phyloP scores from a whole-genome alignment of 2,329 filamentous ascomycete species.

The Exophiala bonariae region DNA sequence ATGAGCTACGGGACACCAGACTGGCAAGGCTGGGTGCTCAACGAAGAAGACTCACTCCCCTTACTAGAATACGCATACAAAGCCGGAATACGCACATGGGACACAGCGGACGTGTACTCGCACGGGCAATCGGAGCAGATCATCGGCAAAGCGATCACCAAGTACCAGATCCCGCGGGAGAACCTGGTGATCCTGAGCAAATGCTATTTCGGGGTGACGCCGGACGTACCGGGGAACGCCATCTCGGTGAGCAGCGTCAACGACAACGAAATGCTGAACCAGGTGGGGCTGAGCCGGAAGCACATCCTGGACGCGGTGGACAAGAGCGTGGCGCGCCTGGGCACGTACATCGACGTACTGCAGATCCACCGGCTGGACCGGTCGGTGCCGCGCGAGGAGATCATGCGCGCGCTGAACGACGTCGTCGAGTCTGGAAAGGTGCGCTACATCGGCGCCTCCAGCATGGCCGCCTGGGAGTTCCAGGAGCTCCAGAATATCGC shows the following conservation, averaged over 20 bases:
- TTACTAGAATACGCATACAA: conserved; percentile 32
- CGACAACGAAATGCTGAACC: conserved; percentile 38
- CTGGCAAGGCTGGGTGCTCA: conserved; percentile 31
- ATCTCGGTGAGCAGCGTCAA: conserved; percentile 32
- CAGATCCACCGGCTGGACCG: conserved; percentile 52
- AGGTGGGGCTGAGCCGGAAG: conserved; percentile 52
- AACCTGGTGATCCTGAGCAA: conserved; percentile 61
- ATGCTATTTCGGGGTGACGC: conserved; percentile 44
- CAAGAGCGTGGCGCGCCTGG: conserved; percentile 43
- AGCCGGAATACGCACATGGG: conserved; percentile 29
- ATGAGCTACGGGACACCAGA: conserved; percentile 47
- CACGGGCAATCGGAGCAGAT: conserved; percentile 32
- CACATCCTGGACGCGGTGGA: conserved; percentile 64
- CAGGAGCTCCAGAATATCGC: conserved; percentile 50
- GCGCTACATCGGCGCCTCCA: conserved; percentile 36
- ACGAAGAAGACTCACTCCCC: conserved; percentile 26
- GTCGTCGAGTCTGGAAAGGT: conserved; percentile 45
- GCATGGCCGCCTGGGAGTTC: conserved; percentile 38
- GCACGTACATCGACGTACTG: conserved; percentile 50
- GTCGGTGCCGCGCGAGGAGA: conserved; percentile 47
- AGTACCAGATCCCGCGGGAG: conserved; percentile 57
- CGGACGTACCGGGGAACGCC: conserved; percentile 30
- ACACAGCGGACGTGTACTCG: conserved; percentile 35
- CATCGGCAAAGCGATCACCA: conserved; percentile 59
- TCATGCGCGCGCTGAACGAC: conserved; percentile 47